A percentile compares a stretch with the other conserved stretches of the same genome.
Evolutionary conservation across 306 rosid genomes (phyloP).

Genomic region (Abrus pulchellus): DNA sequence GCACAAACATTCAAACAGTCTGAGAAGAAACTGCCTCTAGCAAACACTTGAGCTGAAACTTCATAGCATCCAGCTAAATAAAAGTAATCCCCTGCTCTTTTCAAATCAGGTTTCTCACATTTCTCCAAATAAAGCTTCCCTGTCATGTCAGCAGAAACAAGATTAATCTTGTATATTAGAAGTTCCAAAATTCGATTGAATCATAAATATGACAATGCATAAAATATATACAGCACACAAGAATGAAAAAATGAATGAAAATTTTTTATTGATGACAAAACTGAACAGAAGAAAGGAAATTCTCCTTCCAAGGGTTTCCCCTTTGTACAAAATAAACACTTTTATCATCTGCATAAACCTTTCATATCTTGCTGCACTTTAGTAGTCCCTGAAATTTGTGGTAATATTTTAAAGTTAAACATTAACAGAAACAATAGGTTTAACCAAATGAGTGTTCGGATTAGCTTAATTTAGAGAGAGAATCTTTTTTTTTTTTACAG

Average conservation of each 20-base stretch:
- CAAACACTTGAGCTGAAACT: conserved; percentile 70
- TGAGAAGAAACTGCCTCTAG: conserved; percentile 60
- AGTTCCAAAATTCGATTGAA: neutral
- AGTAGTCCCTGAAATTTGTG: neutral
- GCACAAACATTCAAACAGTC: conserved; percentile 70
- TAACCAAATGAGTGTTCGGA: no score
- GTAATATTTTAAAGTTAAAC: neutral
- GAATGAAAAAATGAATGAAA: neutral
- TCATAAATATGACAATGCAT: neutral
- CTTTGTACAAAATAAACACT: neutral
- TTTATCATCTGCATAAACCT: neutral
- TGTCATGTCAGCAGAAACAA: conserved; percentile 48
- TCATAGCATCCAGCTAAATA: conserved; percentile 60
- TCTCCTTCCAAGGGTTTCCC: neutral
- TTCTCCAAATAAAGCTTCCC: conserved; percentile 72
- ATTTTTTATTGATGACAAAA: neutral
- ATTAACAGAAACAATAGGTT: neutral
- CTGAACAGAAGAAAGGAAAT: neutral
- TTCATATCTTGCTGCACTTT: neutral
- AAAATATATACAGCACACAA: neutral
- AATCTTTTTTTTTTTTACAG: no score
- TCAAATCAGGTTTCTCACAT: conserved; percentile 61
- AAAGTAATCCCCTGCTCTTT: conserved; percentile 79
- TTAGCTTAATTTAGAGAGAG: no score
- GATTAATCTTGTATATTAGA: neutral